phyloP scores from a whole-genome alignment of 768 basidiomycete species.

The Lactarius deliciosus region DNA sequence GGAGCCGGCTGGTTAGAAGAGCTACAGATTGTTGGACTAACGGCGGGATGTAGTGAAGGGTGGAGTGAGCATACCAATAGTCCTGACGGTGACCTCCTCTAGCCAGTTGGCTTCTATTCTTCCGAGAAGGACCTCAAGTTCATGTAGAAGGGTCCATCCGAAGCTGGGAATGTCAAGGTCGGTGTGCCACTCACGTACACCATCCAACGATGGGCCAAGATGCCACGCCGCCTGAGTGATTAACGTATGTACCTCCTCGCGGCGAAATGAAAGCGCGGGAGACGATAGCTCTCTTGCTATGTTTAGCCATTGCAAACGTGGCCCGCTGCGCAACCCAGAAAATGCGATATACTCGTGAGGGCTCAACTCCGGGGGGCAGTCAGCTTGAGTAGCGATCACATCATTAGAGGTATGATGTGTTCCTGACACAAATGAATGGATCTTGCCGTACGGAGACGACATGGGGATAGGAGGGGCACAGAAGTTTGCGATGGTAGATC shows the following conservation, averaged over 20 bases:
- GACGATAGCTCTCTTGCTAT: constrained; percentile 45
- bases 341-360: constrained; percentile 50
- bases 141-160: constrained; percentile 38
- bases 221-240: constrained; percentile 48
- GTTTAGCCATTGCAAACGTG: constrained; percentile 50
- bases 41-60: background rate
- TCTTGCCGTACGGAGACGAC: constrained; percentile 5
- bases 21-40: background rate
- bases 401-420: constrained; percentile 39
- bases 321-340: constrained; percentile 46
- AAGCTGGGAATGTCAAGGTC: constrained; percentile 40
- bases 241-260: constrained; percentile 43
- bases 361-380: constrained; percentile 42
- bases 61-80: constrained; percentile 5
- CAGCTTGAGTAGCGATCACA: constrained; percentile 42
- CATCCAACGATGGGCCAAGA: constrained; percentile 35
- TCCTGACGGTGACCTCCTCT: constrained; percentile 16
- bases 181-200: constrained; percentile 41
- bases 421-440: background rate
- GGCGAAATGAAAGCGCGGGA: constrained; percentile 41
- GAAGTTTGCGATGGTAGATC: background rate
- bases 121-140: constrained; percentile 38
- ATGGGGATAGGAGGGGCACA: constrained; percentile 4
- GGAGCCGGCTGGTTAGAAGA: constrained; percentile 14
- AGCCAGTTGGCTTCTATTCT: constrained; percentile 45